These are phyloP conservation scores for Kwoniella botswanensis DNA, from an alignment of 768 basidiomycete species.

Conservation along the genomic window DNA sequence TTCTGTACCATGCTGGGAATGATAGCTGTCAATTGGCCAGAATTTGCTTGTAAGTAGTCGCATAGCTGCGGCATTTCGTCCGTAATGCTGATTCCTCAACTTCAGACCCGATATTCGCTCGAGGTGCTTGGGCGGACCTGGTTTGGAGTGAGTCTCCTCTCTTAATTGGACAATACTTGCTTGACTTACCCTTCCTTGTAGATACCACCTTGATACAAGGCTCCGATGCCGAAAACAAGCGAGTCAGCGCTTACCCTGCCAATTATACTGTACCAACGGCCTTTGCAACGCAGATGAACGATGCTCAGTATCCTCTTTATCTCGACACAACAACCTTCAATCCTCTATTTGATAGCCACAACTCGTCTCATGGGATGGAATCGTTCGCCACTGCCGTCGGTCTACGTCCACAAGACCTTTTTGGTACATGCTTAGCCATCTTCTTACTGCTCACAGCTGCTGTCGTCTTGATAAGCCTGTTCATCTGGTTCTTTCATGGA, in stretches of 20 bases:
- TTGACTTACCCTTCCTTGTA: conserved; percentile 54
- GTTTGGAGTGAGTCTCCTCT: conserved; percentile 57
- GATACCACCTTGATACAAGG: conserved; percentile 74
- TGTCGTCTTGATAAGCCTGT: conserved; percentile 70
- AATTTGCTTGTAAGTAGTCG: conserved; percentile 75
- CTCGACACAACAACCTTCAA: conserved; percentile 73
- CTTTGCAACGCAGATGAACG: conserved; percentile 74
- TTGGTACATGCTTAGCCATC: conserved; percentile 77
- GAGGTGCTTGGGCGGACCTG: conserved; percentile 83
- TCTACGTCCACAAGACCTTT: conserved; percentile 77
- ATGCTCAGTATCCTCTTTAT: conserved; percentile 75
- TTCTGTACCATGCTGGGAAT: conserved; percentile 75
- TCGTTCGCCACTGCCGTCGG: conserved; percentile 86
- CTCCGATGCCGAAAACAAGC: conserved; percentile 60
- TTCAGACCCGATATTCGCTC: conserved; percentile 84
- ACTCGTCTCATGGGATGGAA: conserved; percentile 69
- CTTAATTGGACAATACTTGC: not conserved
- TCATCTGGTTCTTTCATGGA: conserved; percentile 76
- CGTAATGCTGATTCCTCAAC: not conserved
- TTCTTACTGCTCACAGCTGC: conserved; percentile 79
- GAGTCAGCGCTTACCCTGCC: conserved; percentile 69
- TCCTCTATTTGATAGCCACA: conserved; percentile 70
- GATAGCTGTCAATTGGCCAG: conserved; percentile 95
- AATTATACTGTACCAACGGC: conserved; percentile 69
- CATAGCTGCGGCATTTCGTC: not conserved